Evolutionary conservation across 257 asterid genomes (phyloP).

Genomic region (Verbena officinalis): DNA sequence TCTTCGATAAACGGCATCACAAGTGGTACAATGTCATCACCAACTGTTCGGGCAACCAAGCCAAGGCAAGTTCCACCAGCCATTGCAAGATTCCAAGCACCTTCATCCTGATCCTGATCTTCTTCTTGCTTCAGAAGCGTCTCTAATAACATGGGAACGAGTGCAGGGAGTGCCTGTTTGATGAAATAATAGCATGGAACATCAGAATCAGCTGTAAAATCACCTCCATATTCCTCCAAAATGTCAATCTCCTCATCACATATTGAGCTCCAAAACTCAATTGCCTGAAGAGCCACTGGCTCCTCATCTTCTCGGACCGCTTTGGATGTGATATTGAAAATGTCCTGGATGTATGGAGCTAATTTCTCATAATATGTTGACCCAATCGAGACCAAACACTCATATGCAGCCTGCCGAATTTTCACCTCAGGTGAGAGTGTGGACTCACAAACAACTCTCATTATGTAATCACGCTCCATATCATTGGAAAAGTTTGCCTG

Average conservation of each 20-base stretch:
- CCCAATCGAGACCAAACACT: constrained; percentile 59
- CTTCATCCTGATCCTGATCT: constrained; percentile 71
- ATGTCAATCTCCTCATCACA: constrained; percentile 74
- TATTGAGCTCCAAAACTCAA: constrained; percentile 69
- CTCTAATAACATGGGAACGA: constrained; percentile 60
- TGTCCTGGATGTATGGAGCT: constrained; percentile 56
- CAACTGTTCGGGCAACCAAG: constrained; percentile 62
- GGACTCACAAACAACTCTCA: constrained; percentile 68
- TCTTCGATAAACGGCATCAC: constrained; percentile 65
- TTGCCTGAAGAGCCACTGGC: constrained; percentile 67
- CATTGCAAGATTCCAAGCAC: constrained; percentile 73
- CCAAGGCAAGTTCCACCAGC: constrained; percentile 80
- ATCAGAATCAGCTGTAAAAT: constrained; percentile 60
- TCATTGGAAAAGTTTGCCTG: constrained; percentile 56
- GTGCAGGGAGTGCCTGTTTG: constrained; percentile 72
- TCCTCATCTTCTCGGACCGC: constrained; percentile 65
- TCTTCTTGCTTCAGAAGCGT: constrained; percentile 73
- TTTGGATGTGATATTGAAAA: constrained; percentile 58
- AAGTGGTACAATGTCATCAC: constrained; percentile 60
- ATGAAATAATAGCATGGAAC: constrained; percentile 61
- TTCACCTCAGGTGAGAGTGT: constrained; percentile 51
- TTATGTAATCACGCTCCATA: constrained; percentile 62
- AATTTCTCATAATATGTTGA: constrained; percentile 57
- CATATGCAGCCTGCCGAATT: constrained; percentile 59
- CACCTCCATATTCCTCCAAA: constrained; percentile 61